Conservation (phyloP, 1,284 basidiomycete species). For the Psilocybe mexicana region DNA sequence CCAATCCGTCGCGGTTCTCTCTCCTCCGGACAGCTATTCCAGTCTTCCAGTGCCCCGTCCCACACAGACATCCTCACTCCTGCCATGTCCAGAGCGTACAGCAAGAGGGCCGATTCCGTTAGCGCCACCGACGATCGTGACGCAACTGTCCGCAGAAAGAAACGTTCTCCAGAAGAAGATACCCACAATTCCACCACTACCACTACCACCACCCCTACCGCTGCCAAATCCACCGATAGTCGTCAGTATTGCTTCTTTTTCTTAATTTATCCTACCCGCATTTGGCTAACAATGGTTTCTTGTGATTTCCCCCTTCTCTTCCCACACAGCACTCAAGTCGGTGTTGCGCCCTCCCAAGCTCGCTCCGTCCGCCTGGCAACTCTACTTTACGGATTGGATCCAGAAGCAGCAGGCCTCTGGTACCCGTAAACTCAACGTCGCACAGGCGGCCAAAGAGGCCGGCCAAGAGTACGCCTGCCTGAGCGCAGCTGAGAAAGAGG, state of each 20-base stretch:
- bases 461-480: constrained; percentile 88
- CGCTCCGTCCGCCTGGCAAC: constrained; percentile 94
- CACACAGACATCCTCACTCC: constrained; percentile 44
- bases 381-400: constrained; percentile 97
- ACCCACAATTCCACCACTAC: constrained; percentile 23
- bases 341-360: constrained; percentile 86
- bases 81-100: constrained; percentile 56
- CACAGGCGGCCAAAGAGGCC: constrained; percentile 94
- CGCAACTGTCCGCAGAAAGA: constrained; percentile 68
- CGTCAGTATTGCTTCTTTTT: constrained; percentile 34
- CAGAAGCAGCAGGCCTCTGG: constrained; percentile 82
- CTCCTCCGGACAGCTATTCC: constrained; percentile 68
- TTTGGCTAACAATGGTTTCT: constrained; percentile 21
- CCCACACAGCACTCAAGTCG: constrained; percentile 59
- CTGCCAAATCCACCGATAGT: constrained; percentile 35
- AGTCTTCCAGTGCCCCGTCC: constrained; percentile 70
- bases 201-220: not conserved
- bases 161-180: constrained; percentile 51
- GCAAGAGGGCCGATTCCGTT: constrained; percentile 63
- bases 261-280: constrained; percentile 10
- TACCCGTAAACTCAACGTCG: constrained; percentile 88
- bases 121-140: constrained; percentile 62
- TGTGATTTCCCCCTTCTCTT: constrained; percentile 9
- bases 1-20: constrained; percentile 44
- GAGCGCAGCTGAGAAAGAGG: constrained; percentile 81